Evolutionary conservation across 1,139 yeast species (phyloP).

Genomic region (Hyphopichia wangnamkhiaoensis): DNA sequence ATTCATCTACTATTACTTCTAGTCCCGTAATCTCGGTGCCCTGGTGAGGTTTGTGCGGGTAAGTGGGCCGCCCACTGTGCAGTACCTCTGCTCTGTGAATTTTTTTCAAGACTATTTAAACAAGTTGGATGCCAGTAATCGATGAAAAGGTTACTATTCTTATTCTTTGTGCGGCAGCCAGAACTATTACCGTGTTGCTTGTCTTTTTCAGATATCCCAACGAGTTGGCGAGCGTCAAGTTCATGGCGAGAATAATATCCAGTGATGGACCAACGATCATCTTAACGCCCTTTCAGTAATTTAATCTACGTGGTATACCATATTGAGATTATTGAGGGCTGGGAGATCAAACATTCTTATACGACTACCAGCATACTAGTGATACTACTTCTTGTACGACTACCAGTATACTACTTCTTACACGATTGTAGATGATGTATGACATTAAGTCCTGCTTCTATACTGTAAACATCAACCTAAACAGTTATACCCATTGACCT

Average conservation of each 20-base stretch:
- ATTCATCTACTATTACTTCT: too few species aligned
- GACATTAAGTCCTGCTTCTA: neutral
- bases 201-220: constrained; percentile 50
- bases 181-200: constrained; percentile 59
- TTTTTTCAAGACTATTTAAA: too few species aligned
- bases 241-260: constrained; percentile 52
- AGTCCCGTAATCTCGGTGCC: too few species aligned
- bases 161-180: constrained; percentile 57
- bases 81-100: too few species aligned
- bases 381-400: too few species aligned
- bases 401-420: too few species aligned
- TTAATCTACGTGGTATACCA: constrained; percentile 16
- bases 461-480: neutral
- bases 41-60: too few species aligned
- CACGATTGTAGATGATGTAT: neutral
- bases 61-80: too few species aligned
- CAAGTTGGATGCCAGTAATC: too few species aligned
- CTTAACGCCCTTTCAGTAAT: constrained; percentile 50
- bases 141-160: constrained; percentile 7
- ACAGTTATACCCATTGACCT: constrained; percentile 44
- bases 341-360: constrained; percentile 47
- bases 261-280: constrained; percentile 41
- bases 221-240: constrained; percentile 61
- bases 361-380: too few species aligned
- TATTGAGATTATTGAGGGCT: constrained; percentile 44